Base-by-base conservation (phyloP, 805 yeast genomes). In the Cyberlindnera samutprakarnensis region DNA sequence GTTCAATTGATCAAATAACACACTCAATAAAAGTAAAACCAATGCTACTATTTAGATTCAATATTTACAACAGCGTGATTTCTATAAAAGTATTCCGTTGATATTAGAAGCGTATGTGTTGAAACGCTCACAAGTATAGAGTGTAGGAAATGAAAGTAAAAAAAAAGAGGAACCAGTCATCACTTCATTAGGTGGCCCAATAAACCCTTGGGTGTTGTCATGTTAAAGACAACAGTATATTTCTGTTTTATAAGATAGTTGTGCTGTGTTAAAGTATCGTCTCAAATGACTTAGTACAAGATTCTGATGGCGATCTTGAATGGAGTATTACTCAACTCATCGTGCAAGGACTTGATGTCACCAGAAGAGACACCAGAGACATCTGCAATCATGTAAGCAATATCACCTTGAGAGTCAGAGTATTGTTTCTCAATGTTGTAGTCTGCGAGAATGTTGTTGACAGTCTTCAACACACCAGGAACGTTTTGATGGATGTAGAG, bases 331-430 rank as follows among this genome's bases (percentile, higher is more conserved):
- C 82, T 94, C 50, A 92, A 74, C 58, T 82, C 81, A 53, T 83
- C 83, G 59, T 88, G 79, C 44, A 92, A 72, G 17, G 75, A 65
- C 62, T 83, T 86, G 63, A 92, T 86, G 55, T 87, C 96, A 43
- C 76, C 75, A 39, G 68, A 66, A 47, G 78, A 73, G 33, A 90
- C 96, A 44, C 83, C 83, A 25, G 92, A 73, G 51, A 92, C 85
- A 63, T 92, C 98, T 24, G 97, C 96, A 94, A 92, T 88, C 61
- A 92, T 72, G 65, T 92, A 92, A 37, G 98, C 98, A 53, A 92
- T 80, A 38, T 85, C 94, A 44, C 95, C 95, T 56, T 83, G 76
- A 17, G 96, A 87, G 59, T 92, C 97, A n/a, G 96, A 82, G 65
- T 78, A 92, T 68, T 92, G 98, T 64, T 92, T 90, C 64, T 88